Evolutionary conservation across 2,329 filamentous ascomycete genomes (phyloP).

Genomic region (Exophiala xenobiotica): DNA sequence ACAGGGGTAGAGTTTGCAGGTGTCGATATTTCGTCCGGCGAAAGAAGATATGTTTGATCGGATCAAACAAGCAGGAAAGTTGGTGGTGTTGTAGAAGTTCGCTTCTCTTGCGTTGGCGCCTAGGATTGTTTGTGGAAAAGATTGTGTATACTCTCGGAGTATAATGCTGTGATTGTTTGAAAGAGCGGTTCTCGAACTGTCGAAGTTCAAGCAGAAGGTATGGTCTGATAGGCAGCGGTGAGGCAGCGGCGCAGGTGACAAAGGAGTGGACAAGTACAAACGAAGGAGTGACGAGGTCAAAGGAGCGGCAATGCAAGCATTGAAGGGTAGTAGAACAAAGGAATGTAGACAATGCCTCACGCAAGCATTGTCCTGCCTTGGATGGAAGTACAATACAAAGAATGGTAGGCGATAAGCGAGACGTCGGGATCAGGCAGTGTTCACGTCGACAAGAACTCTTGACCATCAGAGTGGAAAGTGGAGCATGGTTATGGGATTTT

Average conservation of each 20-base stretch:
- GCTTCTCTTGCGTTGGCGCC: background rate
- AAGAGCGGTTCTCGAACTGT: constrained; percentile 15
- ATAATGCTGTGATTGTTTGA: constrained; percentile 1
- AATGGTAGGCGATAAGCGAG: constrained; percentile 23
- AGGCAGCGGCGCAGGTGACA: constrained; percentile 13
- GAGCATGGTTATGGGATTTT: constrained; percentile 24
- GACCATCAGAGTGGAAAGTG: constrained; percentile 19
- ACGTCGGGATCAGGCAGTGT: constrained; percentile 16
- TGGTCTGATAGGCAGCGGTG: constrained; percentile 2
- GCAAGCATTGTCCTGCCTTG: constrained; percentile 26
- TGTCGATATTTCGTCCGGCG: constrained; percentile 4
- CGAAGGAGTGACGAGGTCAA: constrained; percentile 21
- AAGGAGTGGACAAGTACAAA: constrained; percentile 23
- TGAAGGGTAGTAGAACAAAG: constrained; percentile 23
- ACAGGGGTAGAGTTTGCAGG: background rate
- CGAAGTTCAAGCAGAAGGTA: constrained; percentile 11
- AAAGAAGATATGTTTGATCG: background rate
- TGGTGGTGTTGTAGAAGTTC: background rate
- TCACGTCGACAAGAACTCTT: constrained; percentile 18
- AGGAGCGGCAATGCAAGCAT: constrained; percentile 26
- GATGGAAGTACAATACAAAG: constrained; percentile 21
- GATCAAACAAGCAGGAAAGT: constrained; percentile 2
- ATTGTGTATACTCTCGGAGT: constrained; percentile 16
- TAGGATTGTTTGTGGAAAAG: constrained; percentile 7
- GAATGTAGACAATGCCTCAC: constrained; percentile 22